A percentile compares a stretch with the other conserved stretches of the same genome.
phyloP scores from a whole-genome alignment of 148 eudicot species.

The Nepenthes mirabilis region DNA sequence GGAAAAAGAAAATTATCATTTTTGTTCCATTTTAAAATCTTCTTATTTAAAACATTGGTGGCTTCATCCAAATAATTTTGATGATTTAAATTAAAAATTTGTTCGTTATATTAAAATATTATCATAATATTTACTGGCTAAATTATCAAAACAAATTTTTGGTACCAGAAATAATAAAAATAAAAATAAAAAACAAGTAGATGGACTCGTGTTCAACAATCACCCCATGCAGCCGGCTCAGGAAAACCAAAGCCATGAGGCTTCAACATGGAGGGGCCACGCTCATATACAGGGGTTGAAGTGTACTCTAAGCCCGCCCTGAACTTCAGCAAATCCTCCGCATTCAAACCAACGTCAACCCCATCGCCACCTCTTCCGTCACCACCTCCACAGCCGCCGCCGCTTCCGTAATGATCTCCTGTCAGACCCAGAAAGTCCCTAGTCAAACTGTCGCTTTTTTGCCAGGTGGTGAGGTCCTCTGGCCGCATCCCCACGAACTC shows the following conservation, averaged over 20 bases:
- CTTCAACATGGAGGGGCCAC: conserved; percentile 29
- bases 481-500: neutral
- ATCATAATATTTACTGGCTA: too few relatives aligned
- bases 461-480: conserved; percentile 33
- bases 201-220: conserved; percentile 5
- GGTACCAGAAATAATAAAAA: neutral
- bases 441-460: conserved; percentile 37
- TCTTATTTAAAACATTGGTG: too few relatives aligned
- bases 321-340: conserved; percentile 32
- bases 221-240: conserved; percentile 19
- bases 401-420: conserved; percentile 4
- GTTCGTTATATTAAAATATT: too few relatives aligned
- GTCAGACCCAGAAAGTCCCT: conserved; percentile 74
- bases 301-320: neutral
- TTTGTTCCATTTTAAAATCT: too few relatives aligned
- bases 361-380: conserved; percentile 6
- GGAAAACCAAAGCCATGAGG: conserved; percentile 27
- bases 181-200: neutral
- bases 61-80: too few relatives aligned
- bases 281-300: conserved; percentile 25
- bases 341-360: conserved; percentile 16
- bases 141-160: too few relatives aligned
- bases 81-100: too few relatives aligned
- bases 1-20: too few relatives aligned
- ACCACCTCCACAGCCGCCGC: conserved; percentile 1